phyloP scores from a whole-genome alignment of 768 basidiomycete genomes.

The Cantharellus anzutake region DNA sequence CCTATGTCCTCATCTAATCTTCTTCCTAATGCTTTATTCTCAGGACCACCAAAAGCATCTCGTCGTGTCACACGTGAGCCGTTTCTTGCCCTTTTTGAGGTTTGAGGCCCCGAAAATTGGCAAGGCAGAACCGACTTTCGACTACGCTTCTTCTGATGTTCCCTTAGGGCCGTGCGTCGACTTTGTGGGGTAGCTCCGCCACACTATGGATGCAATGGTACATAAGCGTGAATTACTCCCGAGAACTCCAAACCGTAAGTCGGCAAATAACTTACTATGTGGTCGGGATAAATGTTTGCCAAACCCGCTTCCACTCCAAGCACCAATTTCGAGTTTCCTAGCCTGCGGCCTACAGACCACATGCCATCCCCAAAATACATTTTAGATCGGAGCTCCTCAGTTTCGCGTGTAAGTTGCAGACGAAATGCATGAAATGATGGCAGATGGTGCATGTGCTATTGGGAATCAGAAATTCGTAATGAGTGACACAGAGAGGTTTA shows the following conservation, averaged over 20 bases:
- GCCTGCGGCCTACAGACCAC: conserved; percentile 61
- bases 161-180: too few species aligned
- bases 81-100: conserved; percentile 47
- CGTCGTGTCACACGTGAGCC: conserved; percentile 48
- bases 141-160: too few species aligned
- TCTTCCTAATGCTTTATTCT: conserved; percentile 28
- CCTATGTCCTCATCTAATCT: conserved; percentile 26
- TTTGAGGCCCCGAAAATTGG: conserved; percentile 20
- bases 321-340: conserved; percentile 42
- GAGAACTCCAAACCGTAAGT: conserved; percentile 20
- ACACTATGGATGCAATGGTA: too few species aligned
- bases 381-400: conserved; percentile 44
- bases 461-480: not conserved
- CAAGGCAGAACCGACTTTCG: too few species aligned
- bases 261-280: conserved; percentile 12
- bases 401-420: conserved; percentile 43
- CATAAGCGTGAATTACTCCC: not conserved
- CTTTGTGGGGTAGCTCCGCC: too few species aligned
- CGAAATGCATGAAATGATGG: conserved; percentile 58
- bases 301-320: conserved; percentile 1
- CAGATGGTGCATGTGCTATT: conserved; percentile 66
- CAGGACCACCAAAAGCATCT: conserved; percentile 27
- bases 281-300: not conserved
- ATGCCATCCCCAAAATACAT: conserved; percentile 74
- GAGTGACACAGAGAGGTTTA: conserved; percentile 12